These are phyloP conservation scores for Corinectria fuckeliana DNA, from an alignment of 2,329 filamentous ascomycete genomes.

Conservation along the genomic window DNA sequence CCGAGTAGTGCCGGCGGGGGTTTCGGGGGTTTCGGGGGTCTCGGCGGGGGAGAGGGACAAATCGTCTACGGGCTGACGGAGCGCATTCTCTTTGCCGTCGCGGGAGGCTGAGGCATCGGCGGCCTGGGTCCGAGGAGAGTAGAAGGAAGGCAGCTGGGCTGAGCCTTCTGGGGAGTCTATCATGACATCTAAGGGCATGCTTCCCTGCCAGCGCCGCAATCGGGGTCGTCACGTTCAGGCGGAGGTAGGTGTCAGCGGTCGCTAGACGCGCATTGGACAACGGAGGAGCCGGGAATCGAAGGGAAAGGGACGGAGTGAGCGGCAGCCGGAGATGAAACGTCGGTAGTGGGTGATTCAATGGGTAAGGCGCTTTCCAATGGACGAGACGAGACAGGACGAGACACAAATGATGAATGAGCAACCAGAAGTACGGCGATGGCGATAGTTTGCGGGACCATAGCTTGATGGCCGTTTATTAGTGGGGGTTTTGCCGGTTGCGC, in stretches of 20 bases:
- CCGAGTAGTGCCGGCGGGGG: conserved; percentile 29
- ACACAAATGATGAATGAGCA: background rate
- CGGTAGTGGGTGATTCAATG: conserved; percentile 18
- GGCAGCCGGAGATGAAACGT: background rate
- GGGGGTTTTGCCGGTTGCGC: conserved; percentile 29
- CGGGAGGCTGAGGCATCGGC: conserved; percentile 31
- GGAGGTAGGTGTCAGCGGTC: conserved; percentile 2
- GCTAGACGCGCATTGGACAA: conserved; percentile 27
- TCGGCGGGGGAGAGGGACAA: conserved; percentile 45
- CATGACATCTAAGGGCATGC: conserved; percentile 40
- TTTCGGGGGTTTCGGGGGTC: conserved; percentile 12
- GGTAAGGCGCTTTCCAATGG: background rate
- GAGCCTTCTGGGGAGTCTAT: conserved; percentile 39
- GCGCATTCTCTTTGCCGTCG: conserved; percentile 22
- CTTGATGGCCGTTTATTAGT: conserved; percentile 30
- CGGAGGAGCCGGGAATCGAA: background rate
- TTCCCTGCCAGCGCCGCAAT: conserved; percentile 32
- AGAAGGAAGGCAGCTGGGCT: conserved; percentile 54
- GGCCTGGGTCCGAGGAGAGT: conserved; percentile 49
- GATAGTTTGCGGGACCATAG: conserved; percentile 37
- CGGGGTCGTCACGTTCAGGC: conserved; percentile 27
- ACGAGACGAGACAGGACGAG: background rate
- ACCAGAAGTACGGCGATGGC: conserved; percentile 27
- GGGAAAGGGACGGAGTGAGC: background rate
- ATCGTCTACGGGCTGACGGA: conserved; percentile 42